phyloP scores from a whole-genome alignment of 2,329 filamentous ascomycete genomes.

The Blastomyces parvus region DNA sequence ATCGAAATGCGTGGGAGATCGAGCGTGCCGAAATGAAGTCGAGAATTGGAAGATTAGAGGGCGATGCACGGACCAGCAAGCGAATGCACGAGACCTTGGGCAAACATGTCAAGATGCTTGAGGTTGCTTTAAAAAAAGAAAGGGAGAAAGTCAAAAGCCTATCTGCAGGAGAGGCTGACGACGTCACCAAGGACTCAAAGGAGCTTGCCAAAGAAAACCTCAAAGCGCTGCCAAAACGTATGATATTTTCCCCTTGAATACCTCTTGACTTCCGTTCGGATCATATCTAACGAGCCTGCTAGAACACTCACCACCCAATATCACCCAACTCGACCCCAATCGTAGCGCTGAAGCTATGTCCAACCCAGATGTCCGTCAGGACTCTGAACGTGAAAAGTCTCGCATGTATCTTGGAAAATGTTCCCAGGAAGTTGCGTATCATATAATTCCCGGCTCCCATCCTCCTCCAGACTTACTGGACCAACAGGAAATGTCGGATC shows the following conservation, averaged over 20 bases:
- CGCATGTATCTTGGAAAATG: constrained; percentile 55
- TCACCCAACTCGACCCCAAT: constrained; percentile 45
- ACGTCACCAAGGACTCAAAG: constrained; percentile 35
- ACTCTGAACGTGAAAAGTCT: constrained; percentile 53
- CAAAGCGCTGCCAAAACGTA: constrained; percentile 32
- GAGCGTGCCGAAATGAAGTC: constrained; percentile 98
- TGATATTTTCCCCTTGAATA: constrained; percentile 3
- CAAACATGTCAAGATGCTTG: constrained; percentile 82
- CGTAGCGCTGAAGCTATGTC: constrained; percentile 33
- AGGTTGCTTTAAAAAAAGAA: constrained; percentile 78
- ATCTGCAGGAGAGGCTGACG: constrained; percentile 43
- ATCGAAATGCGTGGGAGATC: constrained; percentile 97
- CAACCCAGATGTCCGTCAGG: constrained; percentile 45
- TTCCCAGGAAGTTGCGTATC: constrained; percentile 58
- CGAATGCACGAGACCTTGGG: constrained; percentile 80
- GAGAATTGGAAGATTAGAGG: constrained; percentile 88
- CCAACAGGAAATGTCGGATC: constrained; percentile 32
- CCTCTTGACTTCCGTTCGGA: not conserved
- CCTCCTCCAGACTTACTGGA: constrained; percentile 46
- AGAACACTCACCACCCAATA: constrained; percentile 40
- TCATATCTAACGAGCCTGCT: not conserved
- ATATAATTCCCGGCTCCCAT: constrained; percentile 55
- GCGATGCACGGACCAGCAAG: constrained; percentile 76
- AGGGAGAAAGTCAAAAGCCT: constrained; percentile 55
- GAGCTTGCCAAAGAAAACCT: constrained; percentile 39